Conservation (phyloP, 768 basidiomycete genomes). For the Udeniomyces megalosporus region DNA sequence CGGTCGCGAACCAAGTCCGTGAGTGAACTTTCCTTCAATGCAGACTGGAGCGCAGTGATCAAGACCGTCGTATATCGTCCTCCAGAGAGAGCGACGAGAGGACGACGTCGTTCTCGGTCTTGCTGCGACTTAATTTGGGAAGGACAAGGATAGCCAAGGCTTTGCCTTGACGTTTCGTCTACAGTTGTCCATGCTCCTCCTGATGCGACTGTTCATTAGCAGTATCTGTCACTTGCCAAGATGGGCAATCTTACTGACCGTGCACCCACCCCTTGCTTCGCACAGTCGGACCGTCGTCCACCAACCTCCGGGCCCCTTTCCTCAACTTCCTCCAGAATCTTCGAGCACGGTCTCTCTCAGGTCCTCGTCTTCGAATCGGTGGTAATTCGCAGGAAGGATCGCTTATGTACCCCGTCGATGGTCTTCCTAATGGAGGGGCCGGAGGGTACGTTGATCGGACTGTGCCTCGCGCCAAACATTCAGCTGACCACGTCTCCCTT, state of each 20-base stretch:
- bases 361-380: constrained; percentile 51
- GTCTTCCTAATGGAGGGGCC: constrained; percentile 32
- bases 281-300: constrained; percentile 27
- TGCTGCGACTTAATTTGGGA: too few relatives aligned
- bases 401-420: constrained; percentile 33
- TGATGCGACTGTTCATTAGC: too few relatives aligned
- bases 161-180: too few relatives aligned
- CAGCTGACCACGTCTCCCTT: too few relatives aligned
- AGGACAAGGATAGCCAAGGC: too few relatives aligned
- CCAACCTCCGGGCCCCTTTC: constrained; percentile 44
- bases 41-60: too few relatives aligned
- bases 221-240: too few relatives aligned
- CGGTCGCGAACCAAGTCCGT: constrained; percentile 51
- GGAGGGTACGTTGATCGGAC: constrained; percentile 16
- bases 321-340: constrained; percentile 66
- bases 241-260: too few relatives aligned
- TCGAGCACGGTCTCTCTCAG: constrained; percentile 44
- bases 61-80: neutral
- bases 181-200: neutral
- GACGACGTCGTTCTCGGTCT: too few relatives aligned
- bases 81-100: too few relatives aligned
- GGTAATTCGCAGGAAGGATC: constrained; percentile 66
- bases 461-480: too few relatives aligned
- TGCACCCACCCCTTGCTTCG: constrained; percentile 25
- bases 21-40: constrained; percentile 25